A percentile compares a stretch with the other conserved stretches of the same genome.
These are phyloP conservation scores for Conringia planisiliqua DNA, from an alignment of 345 rosid genomes.

Conservation along the genomic window DNA sequence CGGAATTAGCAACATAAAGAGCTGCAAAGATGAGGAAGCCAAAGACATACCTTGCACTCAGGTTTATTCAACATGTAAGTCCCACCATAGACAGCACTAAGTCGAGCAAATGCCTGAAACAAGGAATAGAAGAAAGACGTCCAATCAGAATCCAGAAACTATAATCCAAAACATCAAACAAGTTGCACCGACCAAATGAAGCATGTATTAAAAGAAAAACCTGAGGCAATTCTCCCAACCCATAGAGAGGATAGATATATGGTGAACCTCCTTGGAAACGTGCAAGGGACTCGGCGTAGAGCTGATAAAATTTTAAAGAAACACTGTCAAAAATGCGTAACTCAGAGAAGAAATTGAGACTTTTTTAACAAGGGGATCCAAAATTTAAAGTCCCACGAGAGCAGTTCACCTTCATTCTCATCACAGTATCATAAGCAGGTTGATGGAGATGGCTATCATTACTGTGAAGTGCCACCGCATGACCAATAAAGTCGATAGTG, in stretches of 20 bases:
- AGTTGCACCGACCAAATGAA: slow-evolving; percentile 2
- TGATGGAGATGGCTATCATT: slow-evolving; percentile 74
- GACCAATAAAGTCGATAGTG: slow-evolving; percentile 95
- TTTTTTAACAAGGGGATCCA: background rate
- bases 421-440: slow-evolving; percentile 94
- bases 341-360: background rate
- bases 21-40: background rate
- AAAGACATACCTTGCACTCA: slow-evolving; percentile 72
- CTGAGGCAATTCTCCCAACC: slow-evolving; percentile 98
- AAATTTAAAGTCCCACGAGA: background rate
- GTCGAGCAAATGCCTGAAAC: slow-evolving; percentile 90
- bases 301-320: slow-evolving; percentile 42
- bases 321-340: slow-evolving; percentile 9
- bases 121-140: slow-evolving; percentile 2
- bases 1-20: background rate
- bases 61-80: slow-evolving; percentile 96
- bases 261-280: slow-evolving; percentile 99
- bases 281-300: slow-evolving; percentile 87
- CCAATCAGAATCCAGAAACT: slow-evolving; percentile 37
- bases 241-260: slow-evolving; percentile 90
- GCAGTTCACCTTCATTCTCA: slow-evolving; percentile 83
- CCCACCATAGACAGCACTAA: slow-evolving; percentile 98
- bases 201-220: slow-evolving; percentile 29
- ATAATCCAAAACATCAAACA: background rate
- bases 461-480: slow-evolving; percentile 90